These are phyloP conservation scores for Salix viminalis DNA, from an alignment of 345 rosid species.

Conservation along the genomic window DNA sequence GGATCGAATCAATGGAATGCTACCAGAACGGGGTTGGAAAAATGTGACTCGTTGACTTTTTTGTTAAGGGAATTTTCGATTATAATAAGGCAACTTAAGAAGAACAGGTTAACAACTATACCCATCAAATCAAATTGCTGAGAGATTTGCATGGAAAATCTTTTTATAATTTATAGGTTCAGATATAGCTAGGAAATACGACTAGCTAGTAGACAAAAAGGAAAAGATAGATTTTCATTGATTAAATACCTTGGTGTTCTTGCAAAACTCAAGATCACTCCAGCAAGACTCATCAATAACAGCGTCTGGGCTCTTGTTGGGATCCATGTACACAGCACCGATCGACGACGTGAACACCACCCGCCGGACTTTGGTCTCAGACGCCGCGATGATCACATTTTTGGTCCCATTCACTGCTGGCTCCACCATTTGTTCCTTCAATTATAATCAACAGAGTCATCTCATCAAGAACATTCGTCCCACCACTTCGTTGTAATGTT, in stretches of 20 bases:
- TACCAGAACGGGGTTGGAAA: not conserved
- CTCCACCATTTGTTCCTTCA: constrained; percentile 93
- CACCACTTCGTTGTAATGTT: not conserved
- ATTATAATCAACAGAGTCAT: not conserved
- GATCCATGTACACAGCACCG: constrained; percentile 93
- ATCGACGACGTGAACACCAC: constrained; percentile 92
- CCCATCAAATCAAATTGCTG: not conserved
- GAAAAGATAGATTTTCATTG: not conserved
- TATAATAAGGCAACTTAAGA: not conserved
- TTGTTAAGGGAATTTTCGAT: not conserved
- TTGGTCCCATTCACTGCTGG: constrained; percentile 87
- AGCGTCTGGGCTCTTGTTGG: constrained; percentile 60
- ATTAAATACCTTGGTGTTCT: constrained; percentile 65
- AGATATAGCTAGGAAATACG: too few species aligned
- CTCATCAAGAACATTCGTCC: not conserved
- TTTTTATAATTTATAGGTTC: not conserved
- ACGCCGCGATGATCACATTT: constrained; percentile 75
- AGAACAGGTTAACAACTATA: not conserved
- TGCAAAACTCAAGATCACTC: constrained; percentile 97
- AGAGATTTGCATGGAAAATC: not conserved
- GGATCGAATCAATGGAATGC: too few species aligned
- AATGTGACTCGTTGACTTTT: not conserved
- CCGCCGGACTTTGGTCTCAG: constrained; percentile 75
- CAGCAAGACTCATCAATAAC: constrained; percentile 89
- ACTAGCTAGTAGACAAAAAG: not conserved